phyloP scores from a whole-genome alignment of 768 basidiomycete genomes.

The Kwoniella bestiolae region DNA sequence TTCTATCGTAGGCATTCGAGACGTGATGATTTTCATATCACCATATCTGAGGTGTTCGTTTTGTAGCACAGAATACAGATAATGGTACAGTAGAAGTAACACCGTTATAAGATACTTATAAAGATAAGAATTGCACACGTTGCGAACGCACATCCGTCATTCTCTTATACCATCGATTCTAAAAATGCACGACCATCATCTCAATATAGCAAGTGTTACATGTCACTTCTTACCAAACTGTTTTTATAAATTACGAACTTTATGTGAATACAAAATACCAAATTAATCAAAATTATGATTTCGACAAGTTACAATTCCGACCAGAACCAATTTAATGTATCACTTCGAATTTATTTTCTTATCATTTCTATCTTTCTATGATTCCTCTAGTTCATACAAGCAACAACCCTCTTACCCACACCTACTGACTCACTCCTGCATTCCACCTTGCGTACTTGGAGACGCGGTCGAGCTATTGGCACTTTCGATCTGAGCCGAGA shows the following conservation, averaged over 20 bases:
- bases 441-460: conserved; percentile 10
- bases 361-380: neutral
- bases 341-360: neutral
- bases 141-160: too few species aligned
- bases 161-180: too few species aligned
- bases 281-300: neutral
- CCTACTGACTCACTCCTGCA: neutral
- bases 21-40: too few species aligned
- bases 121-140: neutral
- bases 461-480: conserved; percentile 13
- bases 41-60: too few species aligned
- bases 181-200: too few species aligned
- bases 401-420: neutral
- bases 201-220: neutral
- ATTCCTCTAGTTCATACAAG: neutral
- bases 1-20: too few species aligned
- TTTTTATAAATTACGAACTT: too few species aligned
- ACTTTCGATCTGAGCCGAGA: conserved; percentile 30
- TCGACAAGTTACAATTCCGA: neutral
- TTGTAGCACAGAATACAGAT: too few species aligned
- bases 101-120: too few species aligned
- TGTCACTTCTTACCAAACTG: neutral
- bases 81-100: too few species aligned
- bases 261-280: too few species aligned
- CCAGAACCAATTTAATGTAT: neutral